Evolutionary conservation across 1,284 basidiomycete genomes (phyloP).

Genomic region (Cutaneotrichosporon sp.): DNA sequence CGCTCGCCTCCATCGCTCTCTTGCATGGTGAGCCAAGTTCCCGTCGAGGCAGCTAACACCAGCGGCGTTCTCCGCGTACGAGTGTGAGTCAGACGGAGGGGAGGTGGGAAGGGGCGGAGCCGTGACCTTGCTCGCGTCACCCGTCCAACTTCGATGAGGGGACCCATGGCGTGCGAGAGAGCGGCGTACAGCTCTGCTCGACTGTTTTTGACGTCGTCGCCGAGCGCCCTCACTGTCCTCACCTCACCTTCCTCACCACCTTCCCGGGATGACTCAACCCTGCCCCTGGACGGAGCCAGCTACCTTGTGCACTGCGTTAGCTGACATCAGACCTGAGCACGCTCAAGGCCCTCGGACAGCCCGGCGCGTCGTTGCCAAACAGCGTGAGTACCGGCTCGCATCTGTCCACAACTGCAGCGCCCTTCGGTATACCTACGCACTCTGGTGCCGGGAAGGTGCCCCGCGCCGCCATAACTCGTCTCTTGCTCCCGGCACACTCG

Average conservation of each 20-base stretch:
- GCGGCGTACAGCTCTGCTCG: too few relatives aligned
- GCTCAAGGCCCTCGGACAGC: constrained; percentile 47
- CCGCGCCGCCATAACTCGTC: neutral
- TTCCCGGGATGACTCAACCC: neutral
- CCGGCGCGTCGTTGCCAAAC: constrained; percentile 34
- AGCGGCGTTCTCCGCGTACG: constrained; percentile 54
- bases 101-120: too few relatives aligned
- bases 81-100: constrained; percentile 48
- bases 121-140: too few relatives aligned
- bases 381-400: too few relatives aligned
- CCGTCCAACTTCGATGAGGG: too few relatives aligned
- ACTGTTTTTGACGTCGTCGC: too few relatives aligned
- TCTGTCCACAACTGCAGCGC: too few relatives aligned
- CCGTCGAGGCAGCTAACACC: constrained; percentile 13
- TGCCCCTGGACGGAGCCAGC: neutral
- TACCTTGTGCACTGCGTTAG: too few relatives aligned
- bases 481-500: neutral
- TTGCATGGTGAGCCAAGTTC: constrained; percentile 37
- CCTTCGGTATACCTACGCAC: too few relatives aligned
- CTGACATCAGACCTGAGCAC: constrained; percentile 46
- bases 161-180: too few relatives aligned
- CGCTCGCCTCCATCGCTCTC: constrained; percentile 35
- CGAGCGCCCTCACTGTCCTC: neutral
- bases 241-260: neutral
- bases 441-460: too few relatives aligned